Base-by-base conservation (phyloP, 352 stramenopile species). In the Globisporangium acanthophoron region DNA sequence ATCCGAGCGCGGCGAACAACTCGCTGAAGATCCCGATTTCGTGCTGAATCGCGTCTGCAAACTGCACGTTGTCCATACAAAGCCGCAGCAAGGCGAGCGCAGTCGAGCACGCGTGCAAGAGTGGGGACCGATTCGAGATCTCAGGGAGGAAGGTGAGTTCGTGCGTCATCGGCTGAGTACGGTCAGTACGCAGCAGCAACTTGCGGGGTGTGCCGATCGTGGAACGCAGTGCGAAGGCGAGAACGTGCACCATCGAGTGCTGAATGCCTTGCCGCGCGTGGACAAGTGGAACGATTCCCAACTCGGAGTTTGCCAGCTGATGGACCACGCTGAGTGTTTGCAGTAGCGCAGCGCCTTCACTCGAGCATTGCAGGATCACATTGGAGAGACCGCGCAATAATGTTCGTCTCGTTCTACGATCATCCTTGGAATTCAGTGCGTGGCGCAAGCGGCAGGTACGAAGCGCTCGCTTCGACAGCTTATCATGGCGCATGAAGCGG, bases 1-100 rank as follows among this genome's bases (percentile, higher is more conserved):
- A 65, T 29, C 52, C 59, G 12, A 65, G 53, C n/a, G 52, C 47
- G 29, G 59, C 59, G n/a, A 65, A 65, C 18, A 65, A 52, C 27
- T 60, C 54, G n/a, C 54, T 24, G 18, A 65, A 59, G 45, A 65
- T 60, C 5, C 49, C 52, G 3, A 53, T 40, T n/a, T 65, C 59
- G 27, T 52, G 45, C 21, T 59, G 52, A 50, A 60, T 50, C 20
- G 45, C 21, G 13, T 59, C 45, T 3, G 27, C 39, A 40, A 65
- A 65, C 11, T 16, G 13, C 9, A 45, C 12, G 37, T 65, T 21
- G 12, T 29, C 9, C 40, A 60, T 47, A 5, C 52, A 60, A 40
- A 59, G 21, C 0, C 33, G 37, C 24, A 65, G 40, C 6, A 65
- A 48, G 20, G 41, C 16, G 20, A 65, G 52, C 3, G 45, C 35